Evolutionary conservation across 495 filamentous ascomycete species (phyloP).

Genomic region (Trichoderma asperelloides): DNA sequence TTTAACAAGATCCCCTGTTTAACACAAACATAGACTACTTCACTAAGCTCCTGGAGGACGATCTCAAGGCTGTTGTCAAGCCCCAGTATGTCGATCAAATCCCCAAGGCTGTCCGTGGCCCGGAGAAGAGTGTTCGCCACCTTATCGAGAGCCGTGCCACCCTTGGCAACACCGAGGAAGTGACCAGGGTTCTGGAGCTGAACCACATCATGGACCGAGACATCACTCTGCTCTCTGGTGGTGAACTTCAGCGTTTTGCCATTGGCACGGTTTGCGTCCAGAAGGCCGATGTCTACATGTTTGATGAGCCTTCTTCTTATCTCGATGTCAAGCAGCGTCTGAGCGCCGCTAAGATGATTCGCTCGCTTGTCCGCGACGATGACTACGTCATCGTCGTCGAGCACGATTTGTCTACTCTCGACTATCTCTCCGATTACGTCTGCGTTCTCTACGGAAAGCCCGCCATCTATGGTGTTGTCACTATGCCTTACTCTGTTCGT

Average conservation of each 20-base stretch:
- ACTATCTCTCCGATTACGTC: constrained; percentile 97
- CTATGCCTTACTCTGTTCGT: constrained; percentile 86
- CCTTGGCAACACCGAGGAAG: constrained; percentile 74
- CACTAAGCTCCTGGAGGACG: constrained; percentile 92
- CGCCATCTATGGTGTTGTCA: constrained; percentile 97
- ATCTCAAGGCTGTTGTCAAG: constrained; percentile 95
- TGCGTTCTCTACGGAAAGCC: constrained; percentile 94
- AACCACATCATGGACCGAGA: constrained; percentile 81
- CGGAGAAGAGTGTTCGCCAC: constrained; percentile 64
- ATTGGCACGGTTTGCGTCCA: constrained; percentile 94
- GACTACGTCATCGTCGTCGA: constrained; percentile 98
- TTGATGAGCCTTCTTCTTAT: constrained; percentile 97
- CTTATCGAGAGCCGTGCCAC: constrained; percentile 66
- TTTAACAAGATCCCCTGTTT: background rate
- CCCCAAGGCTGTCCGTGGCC: constrained; percentile 75
- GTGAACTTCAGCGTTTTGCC: constrained; percentile 95
- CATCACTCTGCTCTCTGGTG: constrained; percentile 81
- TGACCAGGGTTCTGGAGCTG: constrained; percentile 78
- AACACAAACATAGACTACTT: constrained; percentile 66
- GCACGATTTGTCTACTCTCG: constrained; percentile 95
- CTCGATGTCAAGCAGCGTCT: constrained; percentile 97
- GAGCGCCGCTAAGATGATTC: constrained; percentile 83
- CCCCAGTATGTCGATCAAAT: constrained; percentile 99
- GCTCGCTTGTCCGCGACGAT: constrained; percentile 73
- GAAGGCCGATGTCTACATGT: constrained; percentile 77